A percentile compares a stretch with the other conserved stretches of the same genome.
phyloP scores from a whole-genome alignment of 768 basidiomycete genomes.

The Rhodotorula graminis region DNA sequence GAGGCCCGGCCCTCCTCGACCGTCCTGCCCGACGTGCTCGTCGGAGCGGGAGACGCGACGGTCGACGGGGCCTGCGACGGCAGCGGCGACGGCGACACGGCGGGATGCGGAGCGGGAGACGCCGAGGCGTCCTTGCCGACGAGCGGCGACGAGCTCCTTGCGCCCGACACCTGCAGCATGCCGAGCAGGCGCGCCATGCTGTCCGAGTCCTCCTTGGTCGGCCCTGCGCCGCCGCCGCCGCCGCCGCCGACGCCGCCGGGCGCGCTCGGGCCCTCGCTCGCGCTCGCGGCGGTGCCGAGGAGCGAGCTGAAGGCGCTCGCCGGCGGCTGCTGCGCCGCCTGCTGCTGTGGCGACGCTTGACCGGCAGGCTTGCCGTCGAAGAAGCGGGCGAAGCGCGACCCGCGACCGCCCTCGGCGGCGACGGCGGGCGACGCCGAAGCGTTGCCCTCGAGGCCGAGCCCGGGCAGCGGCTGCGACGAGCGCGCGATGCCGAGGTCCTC shows the following conservation, averaged over 20 bases:
- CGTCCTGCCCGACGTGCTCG: background rate
- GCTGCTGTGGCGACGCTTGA: background rate
- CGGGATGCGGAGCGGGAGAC: background rate
- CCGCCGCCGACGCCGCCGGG: background rate
- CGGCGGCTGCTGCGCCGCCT: constrained; percentile 1
- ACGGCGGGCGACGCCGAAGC: too few species aligned
- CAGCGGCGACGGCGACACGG: background rate
- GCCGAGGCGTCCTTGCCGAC: too few species aligned
- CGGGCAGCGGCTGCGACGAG: constrained; percentile 3
- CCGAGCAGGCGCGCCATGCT: constrained; percentile 34
- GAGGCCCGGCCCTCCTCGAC: constrained; percentile 15
- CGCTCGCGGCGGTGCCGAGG: background rate
- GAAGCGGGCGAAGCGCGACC: constrained; percentile 38
- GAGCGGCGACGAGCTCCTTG: background rate
- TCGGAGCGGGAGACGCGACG: background rate
- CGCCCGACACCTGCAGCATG: constrained; percentile 34
- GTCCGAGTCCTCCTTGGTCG: constrained; percentile 35
- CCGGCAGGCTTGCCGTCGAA: constrained; percentile 35
- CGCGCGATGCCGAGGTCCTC: constrained; percentile 31
- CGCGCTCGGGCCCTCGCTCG: too few species aligned
- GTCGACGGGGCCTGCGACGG: background rate
- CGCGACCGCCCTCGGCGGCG: background rate
- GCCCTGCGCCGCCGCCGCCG: background rate
- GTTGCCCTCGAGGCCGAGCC: background rate
- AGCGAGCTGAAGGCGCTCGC: constrained; percentile 30